Conservation (phyloP, 1,139 yeast species). For the Hansenula anomala region DNA sequence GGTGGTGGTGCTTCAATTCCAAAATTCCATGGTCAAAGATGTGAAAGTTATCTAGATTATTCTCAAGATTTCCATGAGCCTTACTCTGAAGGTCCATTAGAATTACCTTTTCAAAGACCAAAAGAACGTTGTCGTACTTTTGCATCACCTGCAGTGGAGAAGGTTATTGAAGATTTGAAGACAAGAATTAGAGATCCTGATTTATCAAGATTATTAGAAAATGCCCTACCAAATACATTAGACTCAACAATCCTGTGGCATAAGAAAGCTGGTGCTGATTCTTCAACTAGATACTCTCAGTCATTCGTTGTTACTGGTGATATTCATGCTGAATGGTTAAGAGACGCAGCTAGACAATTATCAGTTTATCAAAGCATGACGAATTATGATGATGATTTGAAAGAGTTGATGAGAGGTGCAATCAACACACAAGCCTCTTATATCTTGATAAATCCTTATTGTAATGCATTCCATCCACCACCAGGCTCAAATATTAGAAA, state of each 20-base stretch:
- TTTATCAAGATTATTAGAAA: constrained; percentile 70
- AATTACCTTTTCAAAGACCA: constrained; percentile 76
- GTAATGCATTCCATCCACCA: constrained; percentile 92
- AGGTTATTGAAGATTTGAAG: constrained; percentile 50
- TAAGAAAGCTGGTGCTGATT: constrained; percentile 17
- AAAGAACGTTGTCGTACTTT: constrained; percentile 69
- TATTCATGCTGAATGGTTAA: constrained; percentile 83
- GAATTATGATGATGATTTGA: constrained; percentile 43
- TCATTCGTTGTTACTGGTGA: constrained; percentile 86
- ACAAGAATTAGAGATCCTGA: constrained; percentile 53
- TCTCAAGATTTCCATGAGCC: constrained; percentile 42
- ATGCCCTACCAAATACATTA: constrained; percentile 80
- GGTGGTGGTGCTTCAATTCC: background rate
- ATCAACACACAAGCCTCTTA: constrained; percentile 72
- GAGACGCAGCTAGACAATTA: constrained; percentile 83
- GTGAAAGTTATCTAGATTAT: constrained; percentile 25
- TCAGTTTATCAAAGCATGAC: constrained; percentile 68
- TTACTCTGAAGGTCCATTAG: constrained; percentile 39
- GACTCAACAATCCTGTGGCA: constrained; percentile 88
- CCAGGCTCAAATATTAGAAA: constrained; percentile 47
- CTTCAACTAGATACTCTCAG: constrained; percentile 27
- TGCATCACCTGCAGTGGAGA: constrained; percentile 56
- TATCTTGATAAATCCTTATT: constrained; percentile 63
- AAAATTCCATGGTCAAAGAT: constrained; percentile 7
- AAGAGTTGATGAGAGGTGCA: constrained; percentile 65